Conservation (phyloP, 73 alveolate species). For the Tetrahymena thermophila region DNA sequence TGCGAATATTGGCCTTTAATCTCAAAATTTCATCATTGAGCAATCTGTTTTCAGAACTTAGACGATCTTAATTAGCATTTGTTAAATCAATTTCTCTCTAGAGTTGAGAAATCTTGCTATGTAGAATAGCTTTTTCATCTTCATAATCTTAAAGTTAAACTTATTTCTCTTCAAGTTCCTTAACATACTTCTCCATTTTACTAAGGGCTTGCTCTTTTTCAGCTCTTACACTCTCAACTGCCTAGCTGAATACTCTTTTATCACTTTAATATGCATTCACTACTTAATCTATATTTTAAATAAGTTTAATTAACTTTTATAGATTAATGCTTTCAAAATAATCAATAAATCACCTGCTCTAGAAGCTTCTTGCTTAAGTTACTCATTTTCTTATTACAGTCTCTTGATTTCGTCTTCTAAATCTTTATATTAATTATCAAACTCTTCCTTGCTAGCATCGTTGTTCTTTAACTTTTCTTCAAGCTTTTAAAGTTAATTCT, state of each 20-base stretch:
- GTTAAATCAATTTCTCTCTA: not conserved
- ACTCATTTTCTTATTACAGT: not conserved
- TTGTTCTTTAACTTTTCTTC: not conserved
- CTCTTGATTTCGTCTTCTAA: constrained; percentile 26
- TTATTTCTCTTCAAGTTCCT: constrained; percentile 10
- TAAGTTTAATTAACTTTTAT: not conserved
- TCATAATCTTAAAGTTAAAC: constrained; percentile 10
- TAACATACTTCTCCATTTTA: not conserved
- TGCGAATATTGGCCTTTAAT: not conserved
- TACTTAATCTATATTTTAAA: not conserved
- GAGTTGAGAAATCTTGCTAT: not conserved
- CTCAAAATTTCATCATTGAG: not conserved
- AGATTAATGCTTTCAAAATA: not conserved
- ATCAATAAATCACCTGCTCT: not conserved
- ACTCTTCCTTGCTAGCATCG: not conserved
- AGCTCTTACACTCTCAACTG: constrained; percentile 13
- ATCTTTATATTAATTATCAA: not conserved
- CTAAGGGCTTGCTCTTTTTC: constrained; percentile 7
- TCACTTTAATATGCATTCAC: constrained; percentile 35
- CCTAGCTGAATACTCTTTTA: constrained; percentile 16
- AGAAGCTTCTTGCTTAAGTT: constrained; percentile 2
- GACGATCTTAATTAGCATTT: not conserved
- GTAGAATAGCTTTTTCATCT: constrained; percentile 4
- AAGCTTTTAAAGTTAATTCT: not conserved
- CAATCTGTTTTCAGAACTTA: not conserved